Evolutionary conservation across 1,284 basidiomycete species (phyloP).

Genomic region (Ganoderma meredithae): DNA sequence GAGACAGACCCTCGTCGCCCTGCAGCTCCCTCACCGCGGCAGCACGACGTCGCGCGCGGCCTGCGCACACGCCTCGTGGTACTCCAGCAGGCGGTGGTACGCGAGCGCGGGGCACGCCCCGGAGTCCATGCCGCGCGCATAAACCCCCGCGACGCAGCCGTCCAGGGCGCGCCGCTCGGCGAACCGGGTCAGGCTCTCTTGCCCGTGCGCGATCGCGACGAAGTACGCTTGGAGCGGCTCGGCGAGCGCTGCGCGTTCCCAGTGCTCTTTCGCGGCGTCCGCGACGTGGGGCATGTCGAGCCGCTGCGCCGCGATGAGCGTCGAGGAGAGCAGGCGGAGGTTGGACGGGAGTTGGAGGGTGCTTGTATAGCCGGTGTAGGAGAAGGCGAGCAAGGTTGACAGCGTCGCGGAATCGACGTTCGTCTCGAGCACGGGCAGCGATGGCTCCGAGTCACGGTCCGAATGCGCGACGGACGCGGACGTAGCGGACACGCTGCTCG

Average conservation of each 20-base stretch:
- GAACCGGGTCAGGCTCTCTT: neutral
- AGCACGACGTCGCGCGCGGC: neutral
- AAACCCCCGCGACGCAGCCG: neutral
- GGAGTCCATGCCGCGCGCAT: slow-evolving; percentile 6
- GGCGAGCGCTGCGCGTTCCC: neutral
- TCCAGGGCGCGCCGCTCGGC: neutral
- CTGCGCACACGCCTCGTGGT: slow-evolving; percentile 1
- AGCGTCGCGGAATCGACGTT: neutral
- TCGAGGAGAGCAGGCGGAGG: neutral
- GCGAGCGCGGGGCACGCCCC: neutral
- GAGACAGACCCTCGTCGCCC: too few species aligned
- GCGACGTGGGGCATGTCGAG: slow-evolving; percentile 7
- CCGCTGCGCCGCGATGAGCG: slow-evolving; percentile 9
- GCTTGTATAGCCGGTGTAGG: neutral
- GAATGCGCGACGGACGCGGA: neutral
- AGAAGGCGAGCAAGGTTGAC: neutral
- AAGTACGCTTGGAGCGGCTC: neutral
- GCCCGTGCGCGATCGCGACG: neutral
- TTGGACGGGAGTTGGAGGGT: neutral
- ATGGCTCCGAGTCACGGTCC: neutral
- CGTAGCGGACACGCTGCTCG: neutral
- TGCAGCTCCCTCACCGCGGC: neutral
- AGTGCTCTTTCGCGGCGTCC: neutral
- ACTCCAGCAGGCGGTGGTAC: slow-evolving; percentile 10
- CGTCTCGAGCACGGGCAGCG: neutral